Evolutionary conservation across 2,329 filamentous ascomycete species (phyloP), one percentile per base, ranked within the genome.

Genomic region (Neofusicoccum laricinum): DNA sequence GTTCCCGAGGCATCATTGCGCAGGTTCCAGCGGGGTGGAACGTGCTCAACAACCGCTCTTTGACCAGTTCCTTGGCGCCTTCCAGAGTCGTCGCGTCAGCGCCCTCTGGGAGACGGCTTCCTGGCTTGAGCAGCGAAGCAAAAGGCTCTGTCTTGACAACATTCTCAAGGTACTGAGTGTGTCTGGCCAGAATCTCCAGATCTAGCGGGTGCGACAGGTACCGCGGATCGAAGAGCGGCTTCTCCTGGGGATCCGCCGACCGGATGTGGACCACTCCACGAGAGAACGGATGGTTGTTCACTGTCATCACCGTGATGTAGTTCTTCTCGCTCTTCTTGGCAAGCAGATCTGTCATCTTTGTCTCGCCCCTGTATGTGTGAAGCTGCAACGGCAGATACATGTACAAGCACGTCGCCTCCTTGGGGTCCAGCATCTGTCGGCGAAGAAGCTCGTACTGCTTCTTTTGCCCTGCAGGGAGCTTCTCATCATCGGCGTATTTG

Each of bases 161-260:
- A 3, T 6, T 71, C 1, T 80, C 74, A 2, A 78, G 71, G 49
- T 75, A 76, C 15, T 71, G 71, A 4, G 75, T 65, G 40, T 76
- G 73, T 4, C 75, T 71, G 0, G 78, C 76, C 0, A 79, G 68
- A 8, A 82, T 66, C 45, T 81, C 75, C 4, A 77, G 63, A 63
- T 83, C 81, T 2, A 80, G 69, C 0, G 81, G 78, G 63, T 83
- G 77, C 7, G 76, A 73, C 17, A 82, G 71, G 41, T 80, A 81
- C 7, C 71, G 71, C 0, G 76, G 74, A 66, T 82, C 77, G 50
- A 82, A 78, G 1, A 66, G 46, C 0, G 80, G 79, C 12, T 71
- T 66, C 2, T 65, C 71, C 1, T 67, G 64, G 0, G 73, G 69
- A 51, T 78, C 69, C 0, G 74, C 30, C 3, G 77, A 80, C 0